phyloP scores from a whole-genome alignment of 176 grass and related monocot species.

The Hyparrhenia diplandra region DNA sequence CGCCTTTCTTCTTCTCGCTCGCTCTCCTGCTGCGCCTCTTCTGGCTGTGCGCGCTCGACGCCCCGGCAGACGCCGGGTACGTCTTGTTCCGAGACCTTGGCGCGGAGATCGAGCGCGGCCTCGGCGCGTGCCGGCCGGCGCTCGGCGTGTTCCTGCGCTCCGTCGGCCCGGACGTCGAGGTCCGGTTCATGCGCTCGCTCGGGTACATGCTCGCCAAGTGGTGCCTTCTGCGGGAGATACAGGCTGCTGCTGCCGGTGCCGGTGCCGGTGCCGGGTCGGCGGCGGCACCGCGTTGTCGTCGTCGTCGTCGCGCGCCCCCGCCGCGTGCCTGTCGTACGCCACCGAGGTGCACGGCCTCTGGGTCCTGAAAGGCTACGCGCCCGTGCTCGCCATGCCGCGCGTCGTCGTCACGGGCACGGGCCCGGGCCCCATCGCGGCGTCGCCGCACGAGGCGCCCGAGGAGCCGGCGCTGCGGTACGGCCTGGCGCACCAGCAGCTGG shows the following conservation, averaged over 20 bases:
- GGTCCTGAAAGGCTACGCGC: conserved; percentile 67
- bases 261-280: neutral
- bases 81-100: conserved; percentile 69
- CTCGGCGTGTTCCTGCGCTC: conserved; percentile 48
- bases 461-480: conserved; percentile 66
- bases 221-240: conserved; percentile 74
- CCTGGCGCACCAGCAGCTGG: conserved; percentile 72
- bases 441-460: conserved; percentile 43
- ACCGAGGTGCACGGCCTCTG: conserved; percentile 52
- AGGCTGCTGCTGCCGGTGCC: neutral
- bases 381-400: conserved; percentile 54
- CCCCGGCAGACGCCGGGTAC: conserved; percentile 64
- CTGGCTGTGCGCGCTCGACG: conserved; percentile 65
- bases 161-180: conserved; percentile 65
- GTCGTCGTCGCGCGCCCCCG: neutral
- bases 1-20: conserved; percentile 57
- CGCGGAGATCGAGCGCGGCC: conserved; percentile 29
- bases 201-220: conserved; percentile 93
- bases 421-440: conserved; percentile 2
- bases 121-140: conserved; percentile 25
- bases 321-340: conserved; percentile 53
- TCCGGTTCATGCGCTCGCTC: conserved; percentile 64
- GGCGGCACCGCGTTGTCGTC: neutral
- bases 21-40: conserved; percentile 74
- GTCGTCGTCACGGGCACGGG: conserved; percentile 12